Evolutionary conservation across 2,329 filamentous ascomycete species (phyloP).

Genomic region (Aureobasidium sp.): DNA sequence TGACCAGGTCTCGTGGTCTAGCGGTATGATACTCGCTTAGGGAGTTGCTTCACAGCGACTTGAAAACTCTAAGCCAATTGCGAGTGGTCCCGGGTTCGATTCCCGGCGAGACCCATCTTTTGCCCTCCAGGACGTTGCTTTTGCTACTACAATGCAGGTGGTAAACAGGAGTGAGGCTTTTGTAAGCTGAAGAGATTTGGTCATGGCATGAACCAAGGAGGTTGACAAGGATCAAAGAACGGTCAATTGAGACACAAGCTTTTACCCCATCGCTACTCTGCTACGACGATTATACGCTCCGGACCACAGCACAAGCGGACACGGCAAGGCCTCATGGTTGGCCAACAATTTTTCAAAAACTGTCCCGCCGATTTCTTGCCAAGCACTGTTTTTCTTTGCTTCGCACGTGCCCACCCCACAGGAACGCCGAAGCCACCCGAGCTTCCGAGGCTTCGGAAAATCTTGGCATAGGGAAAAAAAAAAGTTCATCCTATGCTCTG

Average conservation of each 20-base stretch:
- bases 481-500: neutral
- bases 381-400: neutral
- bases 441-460: neutral
- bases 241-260: no score
- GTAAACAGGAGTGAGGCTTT: neutral
- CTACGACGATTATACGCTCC: no score
- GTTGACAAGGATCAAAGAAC: no score
- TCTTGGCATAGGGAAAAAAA: neutral
- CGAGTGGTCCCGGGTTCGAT: constrained; percentile 18
- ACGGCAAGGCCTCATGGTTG: neutral
- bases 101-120: constrained; percentile 5
- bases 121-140: neutral
- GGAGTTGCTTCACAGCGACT: neutral
- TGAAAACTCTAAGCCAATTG: constrained; percentile 8
- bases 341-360: neutral
- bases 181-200: neutral
- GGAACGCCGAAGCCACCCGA: neutral
- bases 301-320: no score
- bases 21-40: constrained; percentile 14
- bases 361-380: neutral
- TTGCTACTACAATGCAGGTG: neutral
- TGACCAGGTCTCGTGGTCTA: constrained; percentile 11
- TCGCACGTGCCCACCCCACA: neutral
- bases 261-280: no score
- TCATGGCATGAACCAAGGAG: no score